Evolutionary conservation across 805 yeast species (phyloP), one percentile per base, ranked within the genome.

Genomic region (Nakazawaea sp.): DNA sequence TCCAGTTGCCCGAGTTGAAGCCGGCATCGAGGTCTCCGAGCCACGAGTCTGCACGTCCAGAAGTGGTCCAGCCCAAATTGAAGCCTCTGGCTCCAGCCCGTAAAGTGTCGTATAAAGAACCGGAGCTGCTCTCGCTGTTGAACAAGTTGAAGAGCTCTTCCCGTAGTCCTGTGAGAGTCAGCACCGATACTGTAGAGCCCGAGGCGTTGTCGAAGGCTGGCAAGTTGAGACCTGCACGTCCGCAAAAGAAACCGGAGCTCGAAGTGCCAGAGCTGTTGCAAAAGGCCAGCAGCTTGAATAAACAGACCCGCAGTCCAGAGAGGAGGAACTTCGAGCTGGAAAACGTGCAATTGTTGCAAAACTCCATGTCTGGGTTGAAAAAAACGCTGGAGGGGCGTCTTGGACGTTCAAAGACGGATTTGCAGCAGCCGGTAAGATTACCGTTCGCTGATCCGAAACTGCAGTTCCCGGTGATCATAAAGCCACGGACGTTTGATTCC

Each of bases 401-500:
- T 16, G 7, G 19, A 10, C 18, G 24, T 11, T 9, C 24, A 5
- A 8, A 19, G 7, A 30, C 32, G n/a, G 32, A 19, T 5, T 16
- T 19, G 8, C 24, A 32, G 36, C 7, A 21, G 12, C 27, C 36
- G 9, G 34, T 33, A 11, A 33, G 37, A 25, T 21, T 33, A 13
- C 42, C 42, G 3, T 38, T 38, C n/a, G 17, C 32, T 7, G 37
- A 29, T 19, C 37, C 34, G 19, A 33, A 29, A 12, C 30, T 30
- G 18, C 17, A 37, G 11, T n/a, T 35, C 27, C 26, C 42, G 13
- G 42, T 30, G 3, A 20, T 40, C 17, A 25, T 26, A 16, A 44
- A 45, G 27, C 35, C 53, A 3, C 45, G 21, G 32, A 46, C 47
- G 3, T 17, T 45, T 18, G 52, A 49, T 21, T 36, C 43, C 15